Evolutionary conservation across 2,329 filamentous ascomycete genomes (phyloP).

Genomic region (Colletotrichum gloeosporioides): DNA sequence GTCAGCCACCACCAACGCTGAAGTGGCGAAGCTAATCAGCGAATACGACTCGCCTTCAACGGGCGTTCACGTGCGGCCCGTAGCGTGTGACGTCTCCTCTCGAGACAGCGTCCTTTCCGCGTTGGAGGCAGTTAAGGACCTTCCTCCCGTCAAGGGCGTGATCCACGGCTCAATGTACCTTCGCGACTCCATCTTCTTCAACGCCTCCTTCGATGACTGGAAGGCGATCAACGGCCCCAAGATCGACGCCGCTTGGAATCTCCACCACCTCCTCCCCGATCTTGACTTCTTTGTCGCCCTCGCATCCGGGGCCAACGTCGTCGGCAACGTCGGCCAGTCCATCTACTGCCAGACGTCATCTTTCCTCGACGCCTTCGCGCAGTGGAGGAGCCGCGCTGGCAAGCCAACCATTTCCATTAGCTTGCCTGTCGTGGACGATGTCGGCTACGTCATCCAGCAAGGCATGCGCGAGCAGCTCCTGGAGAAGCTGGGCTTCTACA

Average conservation of each 20-base stretch:
- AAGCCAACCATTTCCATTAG: not conserved
- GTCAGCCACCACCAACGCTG: not conserved
- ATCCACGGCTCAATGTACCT: not conserved
- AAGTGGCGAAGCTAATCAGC: not conserved
- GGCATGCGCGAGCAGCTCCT: not conserved
- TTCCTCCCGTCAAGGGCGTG: not conserved
- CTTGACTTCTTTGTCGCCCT: not conserved
- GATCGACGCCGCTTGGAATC: not conserved
- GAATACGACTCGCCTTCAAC: not conserved
- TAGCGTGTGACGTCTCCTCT: not conserved
- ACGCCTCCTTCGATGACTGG: not conserved
- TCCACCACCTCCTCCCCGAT: not conserved
- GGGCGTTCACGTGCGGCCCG: fast-evolving
- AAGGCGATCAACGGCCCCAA: not conserved
- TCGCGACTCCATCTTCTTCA: not conserved
- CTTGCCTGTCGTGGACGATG: not conserved
- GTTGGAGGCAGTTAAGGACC: not conserved
- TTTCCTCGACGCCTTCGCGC: not conserved
- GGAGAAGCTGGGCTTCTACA: not conserved
- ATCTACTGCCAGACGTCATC: not conserved
- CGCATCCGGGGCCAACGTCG: not conserved
- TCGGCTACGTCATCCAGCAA: not conserved
- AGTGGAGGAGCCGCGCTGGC: not conserved
- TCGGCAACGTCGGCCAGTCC: not conserved
- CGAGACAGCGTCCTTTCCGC: not conserved